Evolutionary conservation across 768 basidiomycete genomes (phyloP), one percentile per base, ranked within the genome.

Genomic region (Boletus rubescentipes): DNA sequence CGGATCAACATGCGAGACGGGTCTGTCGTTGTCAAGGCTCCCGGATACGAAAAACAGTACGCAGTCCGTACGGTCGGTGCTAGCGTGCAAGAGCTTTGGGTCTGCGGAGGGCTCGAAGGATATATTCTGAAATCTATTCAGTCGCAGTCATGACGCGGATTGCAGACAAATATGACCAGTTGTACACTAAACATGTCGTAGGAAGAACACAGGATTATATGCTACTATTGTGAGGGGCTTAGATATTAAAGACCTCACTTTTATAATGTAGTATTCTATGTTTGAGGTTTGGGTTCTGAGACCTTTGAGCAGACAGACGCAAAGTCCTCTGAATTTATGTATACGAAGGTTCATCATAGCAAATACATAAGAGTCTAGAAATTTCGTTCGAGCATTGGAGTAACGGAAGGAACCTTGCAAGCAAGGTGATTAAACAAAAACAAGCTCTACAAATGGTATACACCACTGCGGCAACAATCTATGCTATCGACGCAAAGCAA

Each of bases 41-140:
- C 51, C 30, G 47, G 68, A n/a, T 79, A 76, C 11, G 73, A 79
- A 61, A 82, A 79, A 67, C 77, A 73, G 58, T 89, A 96, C 66
- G 59, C 64, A 16, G 80, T 93, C 15, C 82, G 88, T 35, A 82
- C 87, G 10, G 87, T 99, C 7, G 97, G 97, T 10, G 76, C 84
- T 41, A 97, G 94, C 67, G 96, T 99, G 44, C 97, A 99, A 75
- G 96, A 99, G 72, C 75, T 99, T 39, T 98, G 97, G 97, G 79
- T 95, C 14, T 95, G 92, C 60, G 94, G 92, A 9, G 94, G 95
- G 8, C 71, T 98, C 52, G 96, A 98, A 64, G 93, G 93, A 2
- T 97, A 85, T 68, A 91, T 98, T 46, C 71, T 93, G 62, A 91
- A 91, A 70, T 73, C 75, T 60, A 87, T 91, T 46, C 75, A 75